phyloP scores from a whole-genome alignment of 1,139 yeast genomes.

The Kodamaea arcana region DNA sequence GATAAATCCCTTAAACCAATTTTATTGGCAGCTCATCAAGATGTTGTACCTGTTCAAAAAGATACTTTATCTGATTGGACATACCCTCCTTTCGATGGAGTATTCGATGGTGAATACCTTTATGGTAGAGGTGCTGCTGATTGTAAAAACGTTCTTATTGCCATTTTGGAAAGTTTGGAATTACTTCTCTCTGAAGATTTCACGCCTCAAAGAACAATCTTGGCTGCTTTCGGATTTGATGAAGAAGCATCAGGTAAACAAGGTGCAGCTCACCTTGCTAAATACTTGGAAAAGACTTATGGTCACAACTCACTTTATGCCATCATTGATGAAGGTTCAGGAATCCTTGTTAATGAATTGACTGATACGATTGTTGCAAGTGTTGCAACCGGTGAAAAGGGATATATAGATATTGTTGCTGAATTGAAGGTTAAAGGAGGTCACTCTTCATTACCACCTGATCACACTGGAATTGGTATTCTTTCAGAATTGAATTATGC shows the following conservation, averaged over 20 bases:
- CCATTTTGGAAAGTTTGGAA: constrained; percentile 58
- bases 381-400: constrained; percentile 63
- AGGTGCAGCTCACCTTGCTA: constrained; percentile 49
- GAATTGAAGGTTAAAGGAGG: constrained; percentile 61
- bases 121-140: constrained; percentile 70
- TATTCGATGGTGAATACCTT: constrained; percentile 42
- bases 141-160: constrained; percentile 56
- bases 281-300: constrained; percentile 42
- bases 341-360: constrained; percentile 26
- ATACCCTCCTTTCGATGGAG: constrained; percentile 66
- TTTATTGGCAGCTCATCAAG: constrained; percentile 73
- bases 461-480: constrained; percentile 72
- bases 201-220: constrained; percentile 50
- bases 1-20: constrained; percentile 54
- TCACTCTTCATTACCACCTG: constrained; percentile 70
- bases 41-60: constrained; percentile 74
- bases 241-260: constrained; percentile 63
- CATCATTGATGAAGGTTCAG: constrained; percentile 62
- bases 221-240: constrained; percentile 65
- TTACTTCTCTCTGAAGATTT: constrained; percentile 39
- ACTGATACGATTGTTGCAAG: constrained; percentile 34
- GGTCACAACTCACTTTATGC: constrained; percentile 56
- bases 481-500: constrained; percentile 47
- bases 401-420: constrained; percentile 49
- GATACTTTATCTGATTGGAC: constrained; percentile 59